Evolutionary conservation across 305 asterid species (phyloP).

Genomic region (Striga hermonthica): DNA sequence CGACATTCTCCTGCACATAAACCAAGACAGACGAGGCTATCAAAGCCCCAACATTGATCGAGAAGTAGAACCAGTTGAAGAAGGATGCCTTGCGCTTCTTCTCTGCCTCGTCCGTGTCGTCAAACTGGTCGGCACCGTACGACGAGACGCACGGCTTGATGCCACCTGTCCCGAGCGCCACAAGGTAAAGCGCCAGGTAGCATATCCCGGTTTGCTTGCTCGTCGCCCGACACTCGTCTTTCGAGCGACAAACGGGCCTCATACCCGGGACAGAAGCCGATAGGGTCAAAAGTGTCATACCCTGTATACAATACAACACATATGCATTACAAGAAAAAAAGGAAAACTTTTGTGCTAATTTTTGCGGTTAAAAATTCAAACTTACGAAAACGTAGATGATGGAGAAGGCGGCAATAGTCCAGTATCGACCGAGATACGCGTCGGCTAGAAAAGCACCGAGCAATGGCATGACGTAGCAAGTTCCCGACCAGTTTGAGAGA

Average conservation of each 20-base stretch:
- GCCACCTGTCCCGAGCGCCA: neutral
- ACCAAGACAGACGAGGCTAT: neutral
- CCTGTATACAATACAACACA: neutral
- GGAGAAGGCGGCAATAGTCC: conserved; percentile 4
- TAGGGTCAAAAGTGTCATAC: conserved; percentile 2
- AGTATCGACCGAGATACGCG: conserved; percentile 1
- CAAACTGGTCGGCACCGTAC: neutral
- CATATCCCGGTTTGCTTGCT: neutral
- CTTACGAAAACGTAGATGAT: conserved; percentile 1
- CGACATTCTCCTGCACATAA: neutral
- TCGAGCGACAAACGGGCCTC: neutral
- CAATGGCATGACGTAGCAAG: conserved; percentile 7
- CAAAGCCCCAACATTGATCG: neutral
- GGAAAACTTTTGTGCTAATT: neutral
- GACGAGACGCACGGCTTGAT: conserved; percentile 6
- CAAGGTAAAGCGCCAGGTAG: neutral
- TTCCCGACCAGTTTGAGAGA: neutral
- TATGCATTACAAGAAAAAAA: neutral
- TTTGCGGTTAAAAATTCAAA: neutral
- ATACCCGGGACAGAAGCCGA: conserved; percentile 1
- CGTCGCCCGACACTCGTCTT: neutral
- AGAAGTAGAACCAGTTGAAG: conserved; percentile 5
- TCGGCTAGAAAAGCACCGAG: conserved; percentile 7
- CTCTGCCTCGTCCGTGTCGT: neutral
- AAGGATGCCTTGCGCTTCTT: neutral